Base-by-base conservation (phyloP, 1,284 basidiomycete species). In the Rhodofomes roseus region DNA sequence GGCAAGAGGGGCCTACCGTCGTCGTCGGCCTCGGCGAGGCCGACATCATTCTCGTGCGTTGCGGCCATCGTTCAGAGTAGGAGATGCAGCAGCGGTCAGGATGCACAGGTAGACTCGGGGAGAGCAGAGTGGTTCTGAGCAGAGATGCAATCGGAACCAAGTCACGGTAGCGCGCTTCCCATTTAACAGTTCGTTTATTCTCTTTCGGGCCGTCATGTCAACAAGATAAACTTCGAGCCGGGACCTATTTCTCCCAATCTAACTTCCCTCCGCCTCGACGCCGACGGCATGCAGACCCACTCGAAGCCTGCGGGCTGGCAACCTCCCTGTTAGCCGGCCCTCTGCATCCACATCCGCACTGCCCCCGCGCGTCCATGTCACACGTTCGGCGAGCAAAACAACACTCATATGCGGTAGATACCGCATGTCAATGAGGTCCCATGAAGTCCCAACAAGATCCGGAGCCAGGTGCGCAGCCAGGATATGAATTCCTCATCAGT, bases 121-220 rank as follows among this genome's bases (percentile, higher is more conserved):
- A 64, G 61, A 55, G 59, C 52, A 48, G 62, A 16, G 23, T n/a
- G 29, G 5, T 51, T 20, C 29, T 52, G 50, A 36, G 50, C 14
- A 52, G n/a, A 51, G 50, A 52, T 52, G 50, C 29, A 52, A 52
- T 52, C 50, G 50, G 50, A 52, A 37, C 50, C 36, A 52, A 52
- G 50, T 52, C 50, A 52, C 50, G 50, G 50, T 68, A 67, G 67
- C 65, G 70, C 68, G 69, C 62, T 61, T 57, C 62, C 59, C 54
- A 62, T 61, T 66, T 62, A 63, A 64, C 59, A 62, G 51, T 63
- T 63, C 65, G 68, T 57, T 73, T 73, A 70, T 73, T 66, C 71
- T 68, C 62, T 65, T 66, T 65, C 66, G 62, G 71, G 72, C 66
- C 72, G 66, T 54, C 62, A 57, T 53, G 31, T 54, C 37, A 7